These are phyloP conservation scores for Paecilomyces niveus DNA, from an alignment of 2,329 filamentous ascomycete genomes.

Conservation along the genomic window DNA sequence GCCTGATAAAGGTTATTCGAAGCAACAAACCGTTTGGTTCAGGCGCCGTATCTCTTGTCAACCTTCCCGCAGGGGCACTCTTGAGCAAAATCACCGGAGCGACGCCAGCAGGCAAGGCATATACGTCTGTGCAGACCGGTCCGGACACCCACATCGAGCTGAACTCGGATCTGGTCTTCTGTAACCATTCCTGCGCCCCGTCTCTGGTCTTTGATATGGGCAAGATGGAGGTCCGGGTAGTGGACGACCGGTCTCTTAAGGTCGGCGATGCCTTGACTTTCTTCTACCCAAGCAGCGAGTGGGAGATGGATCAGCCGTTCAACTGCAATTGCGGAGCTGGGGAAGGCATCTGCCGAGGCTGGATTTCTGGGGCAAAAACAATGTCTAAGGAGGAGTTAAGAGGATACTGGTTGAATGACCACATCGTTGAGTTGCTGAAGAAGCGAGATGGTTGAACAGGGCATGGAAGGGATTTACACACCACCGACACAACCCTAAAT, in stretches of 20 bases:
- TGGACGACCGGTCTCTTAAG: constrained; percentile 30
- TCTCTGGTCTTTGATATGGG: constrained; percentile 48
- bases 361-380: constrained; percentile 33
- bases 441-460: constrained; percentile 10
- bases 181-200: constrained; percentile 51
- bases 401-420: constrained; percentile 37
- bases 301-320: constrained; percentile 43
- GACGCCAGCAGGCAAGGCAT: constrained; percentile 39
- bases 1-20: constrained; percentile 2
- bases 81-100: constrained; percentile 42
- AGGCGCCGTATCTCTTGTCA: constrained; percentile 42
- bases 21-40: constrained; percentile 28
- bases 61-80: constrained; percentile 44
- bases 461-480: neutral
- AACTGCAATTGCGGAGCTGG: constrained; percentile 36
- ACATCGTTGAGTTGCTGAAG: constrained; percentile 28
- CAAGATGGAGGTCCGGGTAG: constrained; percentile 33
- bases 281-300: constrained; percentile 45
- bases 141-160: constrained; percentile 47
- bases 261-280: constrained; percentile 39
- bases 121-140: constrained; percentile 47
- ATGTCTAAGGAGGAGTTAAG: constrained; percentile 25
- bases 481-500: neutral
- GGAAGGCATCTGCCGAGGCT: constrained; percentile 27
- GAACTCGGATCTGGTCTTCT: constrained; percentile 50